Base-by-base conservation (phyloP, 2,329 filamentous ascomycete genomes). In the Didymella arachidicola region DNA sequence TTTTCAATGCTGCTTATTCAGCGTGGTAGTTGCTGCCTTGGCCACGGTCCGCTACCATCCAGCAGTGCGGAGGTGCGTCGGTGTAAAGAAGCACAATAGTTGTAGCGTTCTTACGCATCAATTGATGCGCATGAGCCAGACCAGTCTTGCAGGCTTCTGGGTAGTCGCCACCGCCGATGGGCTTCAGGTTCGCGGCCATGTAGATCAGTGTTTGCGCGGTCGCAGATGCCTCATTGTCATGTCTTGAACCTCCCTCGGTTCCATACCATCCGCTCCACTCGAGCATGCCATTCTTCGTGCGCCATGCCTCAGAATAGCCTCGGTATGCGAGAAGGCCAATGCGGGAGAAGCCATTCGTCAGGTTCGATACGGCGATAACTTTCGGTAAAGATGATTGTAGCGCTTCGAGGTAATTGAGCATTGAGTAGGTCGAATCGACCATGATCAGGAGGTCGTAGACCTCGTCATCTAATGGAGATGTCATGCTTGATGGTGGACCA, bases 311-410 rank as follows among this genome's bases (percentile, higher is more conserved):
- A 59, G 69, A 74, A 65, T 83, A 84, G 69, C 85, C 83, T 6
- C 82, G 78, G 60, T 84, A 85, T 1, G 79, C 80, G 12, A 84
- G 67, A 3, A 84, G 74, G 7, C 82, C 82, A 52, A 84, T 81
- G 2, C 81, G 78, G 4, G 79, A 76, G 65, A 85, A 84, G 63
- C 80, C 81, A 50, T 74, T 78, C 0, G 83, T 84, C 1, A 84
- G 72, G 1, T 78, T 74, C 1, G 82, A 82, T 7, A 84, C 73
- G 32, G 79, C 78, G 56, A 85, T 79, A 62, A 85, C 81, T 59
- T 83, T 81, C 1, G 82, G 81, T 7, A 85, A 72, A 1, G 82
- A 81, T 12, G 67, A 70, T 58, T 78, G 78, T 18, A 85, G 77
- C 2, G 82, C 77, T 1, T 43, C 18, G 12, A 84, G 71, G 53